These are phyloP conservation scores for Psidium friedrichsthalianum DNA, from an alignment of 345 rosid genomes.

Conservation along the genomic window DNA sequence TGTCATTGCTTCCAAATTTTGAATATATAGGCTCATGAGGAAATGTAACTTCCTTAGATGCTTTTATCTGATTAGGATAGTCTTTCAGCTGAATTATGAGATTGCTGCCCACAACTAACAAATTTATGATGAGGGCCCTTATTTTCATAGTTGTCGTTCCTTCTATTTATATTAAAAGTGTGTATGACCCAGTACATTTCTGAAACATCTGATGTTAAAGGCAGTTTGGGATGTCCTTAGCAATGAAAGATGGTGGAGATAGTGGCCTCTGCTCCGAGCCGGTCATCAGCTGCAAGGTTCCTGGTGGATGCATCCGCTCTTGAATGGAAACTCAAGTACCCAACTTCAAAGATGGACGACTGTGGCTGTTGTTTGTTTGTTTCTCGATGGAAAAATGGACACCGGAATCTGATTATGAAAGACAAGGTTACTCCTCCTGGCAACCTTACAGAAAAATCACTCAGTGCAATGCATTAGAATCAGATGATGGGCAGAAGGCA, in stretches of 20 bases:
- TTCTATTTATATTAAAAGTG: not conserved
- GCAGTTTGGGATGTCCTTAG: conserved; percentile 99
- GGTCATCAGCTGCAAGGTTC: conserved; percentile 78
- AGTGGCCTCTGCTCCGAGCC: conserved; percentile 64
- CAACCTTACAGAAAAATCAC: conserved; percentile 60
- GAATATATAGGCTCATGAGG: not conserved
- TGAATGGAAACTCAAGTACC: conserved; percentile 94
- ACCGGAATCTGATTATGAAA: conserved; percentile 77
- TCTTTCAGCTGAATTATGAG: no score
- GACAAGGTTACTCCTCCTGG: conserved; percentile 71
- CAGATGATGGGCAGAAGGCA: conserved; percentile 67
- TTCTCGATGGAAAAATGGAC: conserved; percentile 94
- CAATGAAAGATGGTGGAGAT: conserved; percentile 93
- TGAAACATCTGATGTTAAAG: not conserved
- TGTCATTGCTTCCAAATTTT: not conserved
- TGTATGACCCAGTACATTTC: not conserved
- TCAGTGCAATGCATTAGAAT: conserved; percentile 58
- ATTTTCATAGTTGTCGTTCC: no score
- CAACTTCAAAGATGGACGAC: conserved; percentile 99
- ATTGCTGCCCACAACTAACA: no score
- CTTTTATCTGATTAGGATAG: no score
- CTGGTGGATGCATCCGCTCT: conserved; percentile 84
- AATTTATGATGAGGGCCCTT: no score
- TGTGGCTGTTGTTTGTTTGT: conserved; percentile 98
- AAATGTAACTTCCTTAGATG: not conserved